Conservation (phyloP, 495 filamentous ascomycete genomes). For the Chaetomium tenue region DNA sequence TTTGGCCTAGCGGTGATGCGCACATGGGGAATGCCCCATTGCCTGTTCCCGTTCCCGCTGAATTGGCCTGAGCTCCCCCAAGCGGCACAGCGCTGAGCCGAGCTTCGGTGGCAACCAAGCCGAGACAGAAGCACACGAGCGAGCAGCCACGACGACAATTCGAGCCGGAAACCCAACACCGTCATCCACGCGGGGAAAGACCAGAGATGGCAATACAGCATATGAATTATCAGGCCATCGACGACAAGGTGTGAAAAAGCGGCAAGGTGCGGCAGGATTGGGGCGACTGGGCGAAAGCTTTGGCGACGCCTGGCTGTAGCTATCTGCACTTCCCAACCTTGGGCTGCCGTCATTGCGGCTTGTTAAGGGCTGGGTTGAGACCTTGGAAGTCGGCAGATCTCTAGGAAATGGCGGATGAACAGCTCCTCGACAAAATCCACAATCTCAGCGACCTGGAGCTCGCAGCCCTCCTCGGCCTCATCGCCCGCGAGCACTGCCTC, state of each 20-base stretch:
- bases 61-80: background rate
- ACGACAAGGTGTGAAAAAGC: slow-evolving; percentile 6
- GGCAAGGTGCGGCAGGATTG: background rate
- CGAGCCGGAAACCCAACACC: background rate
- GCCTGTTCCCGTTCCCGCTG: background rate
- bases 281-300: background rate
- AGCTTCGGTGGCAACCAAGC: slow-evolving; percentile 13
- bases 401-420: slow-evolving; percentile 58
- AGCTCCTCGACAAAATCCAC: slow-evolving; percentile 63
- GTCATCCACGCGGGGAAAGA: background rate
- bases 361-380: background rate
- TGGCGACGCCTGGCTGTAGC: background rate
- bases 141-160: slow-evolving; percentile 5
- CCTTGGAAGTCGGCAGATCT: background rate
- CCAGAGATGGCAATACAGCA: slow-evolving; percentile 15
- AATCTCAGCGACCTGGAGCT: slow-evolving; percentile 84
- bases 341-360: background rate
- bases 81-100: background rate
- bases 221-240: background rate
- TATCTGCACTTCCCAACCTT: background rate
- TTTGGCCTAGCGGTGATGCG: slow-evolving; percentile 15
- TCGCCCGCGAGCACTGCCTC: slow-evolving; percentile 81
- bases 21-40: background rate
- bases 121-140: background rate
- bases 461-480: slow-evolving; percentile 74